Percentiles rank a stretch among this genome's conserved stretches.
phyloP scores from a whole-genome alignment of 2,329 filamentous ascomycete genomes.

The Aspergillus aculeatinus region DNA sequence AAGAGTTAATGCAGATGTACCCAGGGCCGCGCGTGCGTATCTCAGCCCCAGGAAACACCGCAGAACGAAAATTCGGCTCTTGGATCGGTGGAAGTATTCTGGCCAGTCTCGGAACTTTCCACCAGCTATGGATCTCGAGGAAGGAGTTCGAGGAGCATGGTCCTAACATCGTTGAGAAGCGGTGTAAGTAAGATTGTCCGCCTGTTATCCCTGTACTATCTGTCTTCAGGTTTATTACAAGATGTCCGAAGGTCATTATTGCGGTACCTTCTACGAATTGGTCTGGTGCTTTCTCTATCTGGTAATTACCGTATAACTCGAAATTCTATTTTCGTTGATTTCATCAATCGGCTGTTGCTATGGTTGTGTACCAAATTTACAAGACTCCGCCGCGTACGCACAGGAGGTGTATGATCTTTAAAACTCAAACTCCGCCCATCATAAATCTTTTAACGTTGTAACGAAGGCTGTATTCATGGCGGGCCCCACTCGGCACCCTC shows the following conservation, averaged over 20 bases:
- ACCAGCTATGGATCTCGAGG: slow-evolving; percentile 98
- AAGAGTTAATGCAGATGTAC: slow-evolving; percentile 77
- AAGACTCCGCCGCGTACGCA: neutral
- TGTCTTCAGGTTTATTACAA: neutral
- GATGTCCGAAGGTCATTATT: neutral
- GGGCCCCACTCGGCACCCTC: neutral
- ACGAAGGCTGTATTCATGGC: neutral
- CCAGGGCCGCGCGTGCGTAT: slow-evolving; percentile 85
- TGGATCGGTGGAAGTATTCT: slow-evolving; percentile 98
- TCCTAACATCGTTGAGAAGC: slow-evolving; percentile 84
- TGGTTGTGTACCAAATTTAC: neutral
- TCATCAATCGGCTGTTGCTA: neutral
- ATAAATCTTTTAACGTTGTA: neutral
- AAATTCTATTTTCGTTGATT: neutral
- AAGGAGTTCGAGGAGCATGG: slow-evolving; percentile 99
- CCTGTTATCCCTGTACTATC: neutral
- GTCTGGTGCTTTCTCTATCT: neutral
- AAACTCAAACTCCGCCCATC: neutral
- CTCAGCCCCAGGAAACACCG: slow-evolving; percentile 79
- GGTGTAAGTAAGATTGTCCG: slow-evolving; percentile 69
- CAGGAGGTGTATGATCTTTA: neutral
- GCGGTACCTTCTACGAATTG: neutral
- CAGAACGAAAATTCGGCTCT: slow-evolving; percentile 84
- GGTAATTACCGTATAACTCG: neutral
- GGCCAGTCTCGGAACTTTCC: slow-evolving; percentile 92